Conservation (phyloP, 495 filamentous ascomycete species). For the Talaromyces proteolyticus region DNA sequence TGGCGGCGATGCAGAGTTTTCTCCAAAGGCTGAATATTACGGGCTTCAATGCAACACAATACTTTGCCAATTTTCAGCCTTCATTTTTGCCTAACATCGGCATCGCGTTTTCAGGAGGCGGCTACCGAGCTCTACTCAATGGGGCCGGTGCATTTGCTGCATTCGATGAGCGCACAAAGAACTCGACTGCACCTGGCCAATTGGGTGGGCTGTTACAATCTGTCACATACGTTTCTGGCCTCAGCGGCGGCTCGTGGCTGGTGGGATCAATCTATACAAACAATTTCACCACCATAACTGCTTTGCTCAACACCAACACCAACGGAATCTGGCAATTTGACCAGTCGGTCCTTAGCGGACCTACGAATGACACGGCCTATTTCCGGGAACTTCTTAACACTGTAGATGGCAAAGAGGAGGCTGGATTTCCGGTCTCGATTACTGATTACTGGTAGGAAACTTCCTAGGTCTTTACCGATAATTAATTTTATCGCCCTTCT, state of each 20-base stretch:
- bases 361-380: slow-evolving; percentile 53
- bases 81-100: slow-evolving; percentile 64
- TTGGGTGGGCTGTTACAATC: slow-evolving; percentile 83
- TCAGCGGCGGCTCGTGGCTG: slow-evolving; percentile 87
- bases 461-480: too few relatives aligned
- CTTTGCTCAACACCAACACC: slow-evolving; percentile 48
- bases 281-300: slow-evolving; percentile 75
- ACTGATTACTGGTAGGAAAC: slow-evolving; percentile 83
- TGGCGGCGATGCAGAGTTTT: slow-evolving; percentile 66
- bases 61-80: slow-evolving; percentile 55
- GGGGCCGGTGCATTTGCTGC: slow-evolving; percentile 85
- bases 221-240: slow-evolving; percentile 75
- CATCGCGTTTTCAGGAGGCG: slow-evolving; percentile 56
- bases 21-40: slow-evolving; percentile 66
- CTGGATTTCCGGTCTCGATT: slow-evolving; percentile 69
- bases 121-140: slow-evolving; percentile 83
- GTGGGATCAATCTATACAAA: slow-evolving; percentile 81
- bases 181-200: slow-evolving; percentile 58
- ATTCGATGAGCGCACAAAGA: slow-evolving; percentile 70
- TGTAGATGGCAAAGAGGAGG: slow-evolving; percentile 59
- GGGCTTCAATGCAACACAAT: slow-evolving; percentile 67
- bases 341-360: slow-evolving; percentile 70
- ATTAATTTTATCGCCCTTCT: too few relatives aligned
- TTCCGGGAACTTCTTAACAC: slow-evolving; percentile 57
- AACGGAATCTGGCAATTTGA: slow-evolving; percentile 69